phyloP scores from a whole-genome alignment of 2,329 filamentous ascomycete genomes.

The Calcarisporium arbuscula region DNA sequence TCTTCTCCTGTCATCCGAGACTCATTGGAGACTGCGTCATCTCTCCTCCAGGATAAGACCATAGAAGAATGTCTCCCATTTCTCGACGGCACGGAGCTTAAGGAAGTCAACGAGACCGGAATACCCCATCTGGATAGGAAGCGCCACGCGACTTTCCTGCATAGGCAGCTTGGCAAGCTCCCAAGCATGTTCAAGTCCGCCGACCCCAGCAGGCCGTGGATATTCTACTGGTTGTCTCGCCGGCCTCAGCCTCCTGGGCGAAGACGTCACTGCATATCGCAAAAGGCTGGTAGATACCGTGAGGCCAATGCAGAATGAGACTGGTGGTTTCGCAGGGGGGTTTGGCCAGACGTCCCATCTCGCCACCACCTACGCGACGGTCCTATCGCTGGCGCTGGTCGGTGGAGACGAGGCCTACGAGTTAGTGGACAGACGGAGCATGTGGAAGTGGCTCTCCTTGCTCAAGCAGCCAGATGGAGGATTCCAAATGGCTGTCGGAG shows the following conservation, averaged over 20 bases:
- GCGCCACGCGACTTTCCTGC: constrained; percentile 57
- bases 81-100: constrained; percentile 49
- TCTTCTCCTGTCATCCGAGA: constrained; percentile 59
- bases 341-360: constrained; percentile 85
- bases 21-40: constrained; percentile 59
- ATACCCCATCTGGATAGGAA: constrained; percentile 66
- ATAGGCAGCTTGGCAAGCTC: constrained; percentile 51
- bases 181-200: constrained; percentile 65
- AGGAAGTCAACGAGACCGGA: constrained; percentile 61
- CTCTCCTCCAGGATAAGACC: constrained; percentile 61
- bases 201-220: constrained; percentile 88
- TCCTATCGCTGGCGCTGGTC: constrained; percentile 73
- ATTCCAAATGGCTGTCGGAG: constrained; percentile 80
- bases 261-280: constrained; percentile 63
- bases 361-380: constrained; percentile 78
- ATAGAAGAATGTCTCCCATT: constrained; percentile 63
- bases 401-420: constrained; percentile 69
- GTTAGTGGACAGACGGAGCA: constrained; percentile 69
- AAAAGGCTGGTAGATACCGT: constrained; percentile 69
- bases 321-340: constrained; percentile 89
- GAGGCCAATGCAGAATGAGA: constrained; percentile 70
- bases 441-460: constrained; percentile 86
- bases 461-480: constrained; percentile 85
- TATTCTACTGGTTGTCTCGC: constrained; percentile 88
- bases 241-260: constrained; percentile 67